Evolutionary conservation across 306 rosid genomes (phyloP), one percentile per base, ranked within the genome.

Genomic region (Acmispon strigosus): DNA sequence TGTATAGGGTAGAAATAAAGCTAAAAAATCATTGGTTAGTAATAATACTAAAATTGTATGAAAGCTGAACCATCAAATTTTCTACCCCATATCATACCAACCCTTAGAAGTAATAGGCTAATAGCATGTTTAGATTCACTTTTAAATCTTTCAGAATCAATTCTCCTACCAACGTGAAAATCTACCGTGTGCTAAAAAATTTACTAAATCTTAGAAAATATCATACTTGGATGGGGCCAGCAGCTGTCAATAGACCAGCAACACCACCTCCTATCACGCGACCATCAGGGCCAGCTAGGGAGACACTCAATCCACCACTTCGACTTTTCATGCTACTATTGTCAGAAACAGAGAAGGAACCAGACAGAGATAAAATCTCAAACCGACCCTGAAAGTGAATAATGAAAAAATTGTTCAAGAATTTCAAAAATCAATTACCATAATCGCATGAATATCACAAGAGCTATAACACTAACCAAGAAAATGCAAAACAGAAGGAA

Each of bases 211-310:
- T 34, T 50, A 22, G 69, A 11, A 62, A 51, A 24, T 17, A 42
- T 8, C 88, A 66, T 78, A 88, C 95, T 77, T 88, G 96, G 58
- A 88, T 82, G 24, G 92, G 96, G 41, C 92, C 76, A 24, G 96
- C 98, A 59, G 98, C 98, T 7, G 77, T 84, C 17, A 92, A 80
- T 13, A 82, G 43, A 76, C 98, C 98, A 66, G 90, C 92, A 79
- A 92, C 80, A 37, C 87, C 85, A 34, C 96, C 98, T 10, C 98
- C 95, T 4, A 87, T 75, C n/a, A 89, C 95, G 0, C 92, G 81
- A 16, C 96, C 92, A 20, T 92, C 96, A 13, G 95, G 89, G 44
- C 92, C 90, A 10, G 92, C 95, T 59, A 92, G 87, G n/a, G 90
- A 78, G 60, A 92, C 89, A 61, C 90, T 86, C 80, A 92, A 67